phyloP scores from a whole-genome alignment of 306 rosid genomes.

The Lathyrus oleraceus region DNA sequence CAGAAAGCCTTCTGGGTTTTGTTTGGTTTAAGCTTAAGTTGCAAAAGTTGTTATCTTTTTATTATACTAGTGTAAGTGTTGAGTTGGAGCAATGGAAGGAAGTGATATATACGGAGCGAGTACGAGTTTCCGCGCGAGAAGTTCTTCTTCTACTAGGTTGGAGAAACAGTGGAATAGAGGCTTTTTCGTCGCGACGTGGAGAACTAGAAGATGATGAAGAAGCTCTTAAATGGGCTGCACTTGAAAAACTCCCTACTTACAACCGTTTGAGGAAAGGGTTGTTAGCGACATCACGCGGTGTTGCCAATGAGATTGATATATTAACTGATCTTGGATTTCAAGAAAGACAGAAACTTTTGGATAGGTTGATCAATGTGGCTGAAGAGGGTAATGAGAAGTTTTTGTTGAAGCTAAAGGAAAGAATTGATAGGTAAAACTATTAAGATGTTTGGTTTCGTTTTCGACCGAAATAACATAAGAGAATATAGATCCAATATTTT shows the following conservation, averaged over 20 bases:
- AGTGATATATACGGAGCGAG: conserved; percentile 38
- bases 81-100: conserved; percentile 14
- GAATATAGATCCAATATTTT: neutral
- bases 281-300: conserved; percentile 48
- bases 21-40: neutral
- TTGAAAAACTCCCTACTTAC: conserved; percentile 80
- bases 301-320: conserved; percentile 54
- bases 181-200: conserved; percentile 42
- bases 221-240: conserved; percentile 78
- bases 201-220: conserved; percentile 72
- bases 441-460: neutral
- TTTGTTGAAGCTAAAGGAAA: conserved; percentile 57
- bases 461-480: neutral
- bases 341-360: conserved; percentile 43
- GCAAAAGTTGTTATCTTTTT: neutral
- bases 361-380: conserved; percentile 51
- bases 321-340: conserved; percentile 42
- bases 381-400: conserved; percentile 56
- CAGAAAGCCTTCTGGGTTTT: conserved; percentile 11
- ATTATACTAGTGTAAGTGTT: neutral
- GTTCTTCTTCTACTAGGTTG: conserved; percentile 35
- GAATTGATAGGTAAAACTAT: conserved; percentile 49
- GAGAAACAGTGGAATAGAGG: conserved; percentile 50
- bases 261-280: conserved; percentile 68
- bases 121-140: conserved; percentile 37